These are phyloP conservation scores for Vitis rotundifolia DNA, from an alignment of 164 flowering plant species.

Conservation along the genomic window DNA sequence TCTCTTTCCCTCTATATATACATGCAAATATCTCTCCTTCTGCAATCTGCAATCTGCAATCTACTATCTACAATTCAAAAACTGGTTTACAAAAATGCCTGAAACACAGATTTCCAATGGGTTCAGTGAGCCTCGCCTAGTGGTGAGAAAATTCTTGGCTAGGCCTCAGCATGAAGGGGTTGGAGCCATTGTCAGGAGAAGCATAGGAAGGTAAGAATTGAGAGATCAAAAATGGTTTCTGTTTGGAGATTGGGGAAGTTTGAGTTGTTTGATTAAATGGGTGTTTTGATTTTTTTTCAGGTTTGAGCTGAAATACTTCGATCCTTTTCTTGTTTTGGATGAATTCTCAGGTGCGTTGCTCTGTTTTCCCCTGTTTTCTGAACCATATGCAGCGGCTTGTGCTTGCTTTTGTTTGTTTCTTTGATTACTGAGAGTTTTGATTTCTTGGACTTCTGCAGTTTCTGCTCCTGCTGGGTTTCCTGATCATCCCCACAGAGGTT, in stretches of 20 bases:
- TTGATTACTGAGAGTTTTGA: neutral
- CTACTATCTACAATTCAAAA: neutral
- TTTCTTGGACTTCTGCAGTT: slow-evolving; percentile 44
- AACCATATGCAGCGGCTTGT: neutral
- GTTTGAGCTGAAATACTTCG: slow-evolving; percentile 73
- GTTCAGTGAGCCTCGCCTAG: slow-evolving; percentile 36
- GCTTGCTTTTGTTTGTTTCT: neutral
- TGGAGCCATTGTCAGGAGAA: slow-evolving; percentile 72
- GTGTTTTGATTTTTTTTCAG: slow-evolving; percentile 34
- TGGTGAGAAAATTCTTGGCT: slow-evolving; percentile 54
- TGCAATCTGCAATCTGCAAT: neutral
- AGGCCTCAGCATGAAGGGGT: slow-evolving; percentile 70
- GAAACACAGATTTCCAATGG: slow-evolving; percentile 14
- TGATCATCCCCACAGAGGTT: slow-evolving; percentile 97
- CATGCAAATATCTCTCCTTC: neutral
- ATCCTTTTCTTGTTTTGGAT: slow-evolving; percentile 84
- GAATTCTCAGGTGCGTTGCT: slow-evolving; percentile 74
- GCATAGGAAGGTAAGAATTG: slow-evolving; percentile 62
- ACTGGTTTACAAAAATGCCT: slow-evolving; percentile 20
- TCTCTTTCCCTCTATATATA: slow-evolving; percentile 9
- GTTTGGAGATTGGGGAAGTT: neutral
- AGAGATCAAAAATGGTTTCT: too few species aligned
- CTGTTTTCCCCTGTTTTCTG: slow-evolving; percentile 6
- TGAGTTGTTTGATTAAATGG: slow-evolving; percentile 19
- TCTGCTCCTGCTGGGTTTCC: slow-evolving; percentile 89